A percentile compares a stretch with the other conserved stretches of the same genome.
Evolutionary conservation across 345 rosid genomes (phyloP).

Genomic region (Populus euphratica): DNA sequence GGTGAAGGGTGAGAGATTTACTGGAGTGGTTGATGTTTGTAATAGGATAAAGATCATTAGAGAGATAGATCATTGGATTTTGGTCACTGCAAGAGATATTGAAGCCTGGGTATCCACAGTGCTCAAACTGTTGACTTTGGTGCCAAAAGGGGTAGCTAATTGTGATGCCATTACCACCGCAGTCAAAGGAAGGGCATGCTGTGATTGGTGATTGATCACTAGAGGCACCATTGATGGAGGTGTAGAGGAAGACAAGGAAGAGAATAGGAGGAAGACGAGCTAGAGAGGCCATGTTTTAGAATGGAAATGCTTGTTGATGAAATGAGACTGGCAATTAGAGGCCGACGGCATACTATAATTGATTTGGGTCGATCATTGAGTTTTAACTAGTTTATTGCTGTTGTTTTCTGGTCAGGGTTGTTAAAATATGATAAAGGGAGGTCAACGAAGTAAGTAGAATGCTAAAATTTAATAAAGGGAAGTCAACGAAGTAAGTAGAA

Average conservation of each 20-base stretch:
- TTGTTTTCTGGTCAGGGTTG: no score
- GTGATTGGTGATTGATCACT: background rate
- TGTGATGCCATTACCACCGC: constrained; percentile 16
- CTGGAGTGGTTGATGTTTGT: constrained; percentile 15
- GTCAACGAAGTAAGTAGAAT: constrained; percentile 30
- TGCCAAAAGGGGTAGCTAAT: constrained; percentile 33
- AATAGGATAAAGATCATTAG: background rate
- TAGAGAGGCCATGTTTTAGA: constrained; percentile 9
- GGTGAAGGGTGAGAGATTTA: constrained; percentile 19
- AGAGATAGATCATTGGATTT: constrained; percentile 14
- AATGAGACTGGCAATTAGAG: background rate
- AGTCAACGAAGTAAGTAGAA: constrained; percentile 30
- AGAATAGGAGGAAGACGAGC: background rate
- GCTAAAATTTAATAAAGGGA: background rate
- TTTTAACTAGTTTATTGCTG: no score
- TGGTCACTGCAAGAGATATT: constrained; percentile 25
- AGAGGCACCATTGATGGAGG: constrained; percentile 9
- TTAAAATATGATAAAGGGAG: background rate
- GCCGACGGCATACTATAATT: no score
- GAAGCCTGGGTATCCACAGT: constrained; percentile 36
- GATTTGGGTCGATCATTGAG: no score
- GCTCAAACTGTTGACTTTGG: constrained; percentile 4
- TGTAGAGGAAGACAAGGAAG: background rate
- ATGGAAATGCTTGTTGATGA: background rate
- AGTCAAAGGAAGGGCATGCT: constrained; percentile 19